phyloP scores from a whole-genome alignment of 148 eudicot genomes.

The Silene latifolia region DNA sequence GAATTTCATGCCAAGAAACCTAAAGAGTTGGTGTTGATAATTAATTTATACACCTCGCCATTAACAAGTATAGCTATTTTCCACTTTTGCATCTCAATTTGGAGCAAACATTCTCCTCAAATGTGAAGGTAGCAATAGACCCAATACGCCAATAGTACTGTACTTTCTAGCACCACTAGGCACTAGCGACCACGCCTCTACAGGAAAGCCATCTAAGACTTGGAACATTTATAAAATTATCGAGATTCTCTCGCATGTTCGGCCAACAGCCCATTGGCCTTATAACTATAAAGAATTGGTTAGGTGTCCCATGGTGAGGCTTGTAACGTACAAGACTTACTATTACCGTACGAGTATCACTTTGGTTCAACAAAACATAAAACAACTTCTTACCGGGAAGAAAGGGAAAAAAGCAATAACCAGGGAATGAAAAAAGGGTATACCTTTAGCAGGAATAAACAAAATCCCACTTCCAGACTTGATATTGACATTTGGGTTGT shows the following conservation, averaged over 20 bases:
- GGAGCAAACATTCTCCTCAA: background rate
- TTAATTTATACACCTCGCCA: too few relatives aligned
- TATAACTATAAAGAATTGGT: too few relatives aligned
- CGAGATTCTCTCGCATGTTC: too few relatives aligned
- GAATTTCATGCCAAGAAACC: too few relatives aligned
- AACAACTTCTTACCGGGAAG: background rate
- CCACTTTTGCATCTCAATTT: background rate
- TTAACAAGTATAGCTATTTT: background rate
- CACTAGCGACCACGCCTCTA: background rate
- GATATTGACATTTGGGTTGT: conserved; percentile 45
- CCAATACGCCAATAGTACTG: background rate
- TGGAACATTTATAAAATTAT: too few relatives aligned
- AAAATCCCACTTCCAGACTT: conserved; percentile 49
- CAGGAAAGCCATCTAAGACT: too few relatives aligned
- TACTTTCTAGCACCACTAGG: background rate
- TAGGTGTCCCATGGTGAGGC: too few relatives aligned
- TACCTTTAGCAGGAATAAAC: conserved; percentile 77
- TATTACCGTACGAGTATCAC: background rate
- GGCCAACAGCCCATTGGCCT: too few relatives aligned
- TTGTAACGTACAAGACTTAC: too few relatives aligned
- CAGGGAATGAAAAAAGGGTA: background rate
- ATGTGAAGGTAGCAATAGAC: background rate
- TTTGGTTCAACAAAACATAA: background rate
- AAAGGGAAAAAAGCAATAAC: background rate
- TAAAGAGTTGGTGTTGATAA: too few relatives aligned